Conservation (phyloP, 164 flowering plant genomes). For the Aristolochia fimbriata region DNA sequence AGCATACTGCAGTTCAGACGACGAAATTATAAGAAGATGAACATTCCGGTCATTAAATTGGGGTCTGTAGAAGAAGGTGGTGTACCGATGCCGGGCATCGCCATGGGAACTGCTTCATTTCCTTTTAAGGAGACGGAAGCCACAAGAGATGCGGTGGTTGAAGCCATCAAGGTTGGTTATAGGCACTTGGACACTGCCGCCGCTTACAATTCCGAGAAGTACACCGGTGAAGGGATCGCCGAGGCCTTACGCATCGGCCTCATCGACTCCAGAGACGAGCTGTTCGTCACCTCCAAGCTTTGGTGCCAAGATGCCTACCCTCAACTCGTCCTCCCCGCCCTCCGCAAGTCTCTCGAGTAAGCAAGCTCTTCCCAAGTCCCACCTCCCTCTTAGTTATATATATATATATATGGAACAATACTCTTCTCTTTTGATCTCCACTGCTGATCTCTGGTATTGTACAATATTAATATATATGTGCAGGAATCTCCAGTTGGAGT, state of each 20-base stretch:
- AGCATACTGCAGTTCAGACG: too few species aligned
- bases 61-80: background rate
- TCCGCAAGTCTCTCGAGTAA: conserved; percentile 19
- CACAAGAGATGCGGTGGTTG: conserved; percentile 3
- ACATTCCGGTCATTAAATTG: background rate
- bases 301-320: conserved; percentile 20
- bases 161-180: conserved; percentile 22
- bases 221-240: conserved; percentile 19
- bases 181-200: conserved; percentile 24
- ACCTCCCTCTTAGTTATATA: too few species aligned
- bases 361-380: too few species aligned
- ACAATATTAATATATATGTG: too few species aligned
- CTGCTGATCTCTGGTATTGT: too few species aligned
- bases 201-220: conserved; percentile 14
- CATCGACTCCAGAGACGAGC: conserved; percentile 18
- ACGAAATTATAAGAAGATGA: background rate
- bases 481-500: conserved; percentile 29
- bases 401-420: too few species aligned
- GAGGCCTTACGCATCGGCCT: conserved; percentile 20
- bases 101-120: conserved; percentile 14
- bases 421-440: background rate
- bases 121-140: conserved; percentile 5
- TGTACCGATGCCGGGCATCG: background rate
- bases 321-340: conserved; percentile 21
- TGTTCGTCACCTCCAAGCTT: conserved; percentile 21